Evolutionary conservation across 805 yeast genomes (phyloP).

Genomic region (Nakazawaea pomicola): DNA sequence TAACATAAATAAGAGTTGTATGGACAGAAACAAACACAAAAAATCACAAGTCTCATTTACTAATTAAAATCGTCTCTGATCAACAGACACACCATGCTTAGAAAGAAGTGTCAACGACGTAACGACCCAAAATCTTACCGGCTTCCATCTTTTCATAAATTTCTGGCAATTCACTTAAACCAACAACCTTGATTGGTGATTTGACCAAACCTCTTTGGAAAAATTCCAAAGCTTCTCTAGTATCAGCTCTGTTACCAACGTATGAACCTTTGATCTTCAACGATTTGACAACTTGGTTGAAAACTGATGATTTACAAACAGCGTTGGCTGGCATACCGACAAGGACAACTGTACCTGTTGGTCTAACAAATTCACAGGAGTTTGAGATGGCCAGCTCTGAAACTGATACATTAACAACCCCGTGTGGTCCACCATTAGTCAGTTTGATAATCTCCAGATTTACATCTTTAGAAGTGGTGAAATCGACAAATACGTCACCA

Average conservation of each 20-base stretch:
- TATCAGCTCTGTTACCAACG: slow-evolving; percentile 59
- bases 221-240: slow-evolving; percentile 54
- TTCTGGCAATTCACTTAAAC: slow-evolving; percentile 42
- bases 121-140: slow-evolving; percentile 60
- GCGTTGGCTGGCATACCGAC: slow-evolving; percentile 66
- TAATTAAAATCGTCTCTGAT: too few species aligned
- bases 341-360: slow-evolving; percentile 53
- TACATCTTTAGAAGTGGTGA: slow-evolving; percentile 34
- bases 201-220: slow-evolving; percentile 46
- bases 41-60: too few species aligned
- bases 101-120: slow-evolving; percentile 51
- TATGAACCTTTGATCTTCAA: slow-evolving; percentile 51
- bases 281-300: slow-evolving; percentile 50
- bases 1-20: too few species aligned
- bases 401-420: slow-evolving; percentile 48
- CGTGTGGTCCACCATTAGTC: slow-evolving; percentile 49
- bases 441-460: slow-evolving; percentile 33
- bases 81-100: slow-evolving; percentile 14
- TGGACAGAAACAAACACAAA: too few species aligned
- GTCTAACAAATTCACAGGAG: slow-evolving; percentile 36
- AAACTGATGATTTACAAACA: slow-evolving; percentile 45
- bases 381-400: slow-evolving; percentile 44
- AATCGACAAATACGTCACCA: slow-evolving; percentile 44
- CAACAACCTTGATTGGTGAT: slow-evolving; percentile 52
- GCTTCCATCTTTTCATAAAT: slow-evolving; percentile 53